Evolutionary conservation across 2,329 filamentous ascomycete genomes (phyloP), one percentile per base, ranked within the genome.

Genomic region (Chrysoporthe austroafricana): DNA sequence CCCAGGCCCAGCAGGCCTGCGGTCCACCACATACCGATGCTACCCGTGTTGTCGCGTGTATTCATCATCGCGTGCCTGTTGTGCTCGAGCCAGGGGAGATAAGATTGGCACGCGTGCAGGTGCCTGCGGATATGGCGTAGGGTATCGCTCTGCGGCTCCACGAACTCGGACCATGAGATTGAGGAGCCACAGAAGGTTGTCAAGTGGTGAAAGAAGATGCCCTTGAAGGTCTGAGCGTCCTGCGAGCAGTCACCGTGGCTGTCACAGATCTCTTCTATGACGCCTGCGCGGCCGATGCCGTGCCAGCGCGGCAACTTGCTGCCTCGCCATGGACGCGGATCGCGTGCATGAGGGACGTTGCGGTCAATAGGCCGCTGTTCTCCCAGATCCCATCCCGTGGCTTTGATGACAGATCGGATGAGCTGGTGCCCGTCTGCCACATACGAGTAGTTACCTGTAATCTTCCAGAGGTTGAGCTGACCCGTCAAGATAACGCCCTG

Each of bases 171-270:
- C 4, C 76, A 77, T 1, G 85, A 77, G 11, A 81, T 74, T 0
- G 97, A 78, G 0, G 88, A 85, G 4, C 85, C 84, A 77, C 95
- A 97, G 76, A 97, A 97, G 0, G 88, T 80, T 0, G 89, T 86
- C 2, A 97, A 82, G 75, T 97, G 95, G 75, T 97, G 92, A 79
- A 97, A 97, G 82, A 94, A 97, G 66, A 97, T 95, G 39, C 93
- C 92, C 77, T 97, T 98, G 86, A 97, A 97, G 0, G 92, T 94
- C 74, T 97, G 94, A 0, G 85, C 86, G 73, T 98, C 87, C 76
- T 97, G 94, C 21, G 88, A 93, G 77, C 94, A 97, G 54, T 81
- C 84, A 3, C 88, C 92, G 21, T 80, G 81, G 2, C 89, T 86
- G 76, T 98, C 95, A 76, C 95, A 97, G 46, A 85, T 80, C 60